Conservation (phyloP, 75 land plant genomes). For the Pinus tabuliformis region DNA sequence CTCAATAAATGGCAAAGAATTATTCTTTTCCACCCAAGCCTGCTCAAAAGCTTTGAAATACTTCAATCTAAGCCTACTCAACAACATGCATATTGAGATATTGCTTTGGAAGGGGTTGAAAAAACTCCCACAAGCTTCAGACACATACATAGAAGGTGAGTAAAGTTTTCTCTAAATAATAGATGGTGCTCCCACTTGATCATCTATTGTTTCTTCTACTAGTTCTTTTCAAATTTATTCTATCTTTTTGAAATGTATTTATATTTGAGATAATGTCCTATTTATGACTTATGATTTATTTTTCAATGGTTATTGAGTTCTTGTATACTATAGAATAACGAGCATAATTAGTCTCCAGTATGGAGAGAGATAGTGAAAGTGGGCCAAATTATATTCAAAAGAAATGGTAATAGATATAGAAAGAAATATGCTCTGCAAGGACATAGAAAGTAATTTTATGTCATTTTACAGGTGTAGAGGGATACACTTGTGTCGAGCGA, state of each 20-base stretch:
- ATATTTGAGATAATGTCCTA: not conserved
- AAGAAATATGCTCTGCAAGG: too few relatives aligned
- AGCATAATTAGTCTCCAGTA: not conserved
- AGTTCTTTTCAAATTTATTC: not conserved
- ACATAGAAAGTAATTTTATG: too few relatives aligned
- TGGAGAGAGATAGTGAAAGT: not conserved
- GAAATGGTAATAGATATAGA: not conserved
- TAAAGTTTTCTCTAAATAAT: not conserved
- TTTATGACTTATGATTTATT: not conserved
- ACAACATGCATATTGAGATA: not conserved
- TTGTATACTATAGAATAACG: not conserved
- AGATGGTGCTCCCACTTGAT: not conserved
- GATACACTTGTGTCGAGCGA: too few relatives aligned
- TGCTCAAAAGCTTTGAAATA: not conserved
- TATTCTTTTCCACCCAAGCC: not conserved
- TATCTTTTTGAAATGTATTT: not conserved
- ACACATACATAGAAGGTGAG: conserved; percentile 87
- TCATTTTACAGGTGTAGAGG: too few relatives aligned
- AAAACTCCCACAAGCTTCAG: conserved; percentile 37
- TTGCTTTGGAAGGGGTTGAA: conserved; percentile 1
- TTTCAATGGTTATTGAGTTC: not conserved
- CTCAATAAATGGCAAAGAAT: not conserved
- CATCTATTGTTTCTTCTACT: not conserved
- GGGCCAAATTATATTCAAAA: not conserved
- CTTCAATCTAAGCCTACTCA: not conserved